Evolutionary conservation across 805 yeast species (phyloP).

Genomic region (Wickerhamomyces alni): DNA sequence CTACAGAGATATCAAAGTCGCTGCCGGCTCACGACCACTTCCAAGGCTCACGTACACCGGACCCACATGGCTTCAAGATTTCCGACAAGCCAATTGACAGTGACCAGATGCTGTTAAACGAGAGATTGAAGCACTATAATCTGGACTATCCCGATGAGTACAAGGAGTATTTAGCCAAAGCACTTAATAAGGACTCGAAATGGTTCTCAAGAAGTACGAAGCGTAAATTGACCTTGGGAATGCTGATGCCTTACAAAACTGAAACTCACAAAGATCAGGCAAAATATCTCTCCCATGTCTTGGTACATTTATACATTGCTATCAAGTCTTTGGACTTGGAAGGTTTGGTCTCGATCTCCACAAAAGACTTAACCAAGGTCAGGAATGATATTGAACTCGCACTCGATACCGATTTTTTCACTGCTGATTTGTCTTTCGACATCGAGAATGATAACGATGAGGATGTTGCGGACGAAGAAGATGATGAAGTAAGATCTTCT

Average conservation of each 20-base stretch:
- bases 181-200: constrained; percentile 29
- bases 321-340: constrained; percentile 67
- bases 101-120: constrained; percentile 19
- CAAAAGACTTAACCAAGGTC: constrained; percentile 54
- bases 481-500: constrained; percentile 31
- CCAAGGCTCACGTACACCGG: constrained; percentile 20
- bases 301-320: constrained; percentile 74
- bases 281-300: constrained; percentile 70
- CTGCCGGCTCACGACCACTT: constrained; percentile 4
- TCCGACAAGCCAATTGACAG: constrained; percentile 2
- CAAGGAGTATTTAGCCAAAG: constrained; percentile 24
- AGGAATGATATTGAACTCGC: constrained; percentile 39
- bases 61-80: constrained; percentile 10
- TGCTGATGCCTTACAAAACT: constrained; percentile 64
- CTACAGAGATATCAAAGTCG: constrained; percentile 6
- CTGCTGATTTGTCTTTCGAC: constrained; percentile 31
- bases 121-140: constrained; percentile 35
- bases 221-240: constrained; percentile 27
- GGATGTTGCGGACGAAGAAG: constrained; percentile 34
- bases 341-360: constrained; percentile 61
- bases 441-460: constrained; percentile 30
- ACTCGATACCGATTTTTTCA: constrained; percentile 46
- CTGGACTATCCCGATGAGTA: constrained; percentile 46
- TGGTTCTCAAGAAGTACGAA: constrained; percentile 32
- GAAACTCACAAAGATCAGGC: constrained; percentile 68